Percentiles rank a stretch among this genome's conserved stretches.
phyloP scores from a whole-genome alignment of 1,139 yeast species.

The Kodamaea sp. region DNA sequence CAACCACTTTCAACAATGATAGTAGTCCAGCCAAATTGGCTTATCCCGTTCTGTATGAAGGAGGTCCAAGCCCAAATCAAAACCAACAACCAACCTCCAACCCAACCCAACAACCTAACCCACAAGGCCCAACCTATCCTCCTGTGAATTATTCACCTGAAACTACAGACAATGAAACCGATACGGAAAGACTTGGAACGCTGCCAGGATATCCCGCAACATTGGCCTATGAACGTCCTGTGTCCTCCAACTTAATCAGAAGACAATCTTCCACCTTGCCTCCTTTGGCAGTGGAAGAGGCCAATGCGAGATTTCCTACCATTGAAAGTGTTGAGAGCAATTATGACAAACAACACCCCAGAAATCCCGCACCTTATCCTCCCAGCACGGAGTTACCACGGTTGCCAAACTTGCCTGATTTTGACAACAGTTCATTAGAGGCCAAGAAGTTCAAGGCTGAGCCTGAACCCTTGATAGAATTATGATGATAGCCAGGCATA shows the following conservation, averaged over 20 bases:
- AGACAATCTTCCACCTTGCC: slow-evolving; percentile 16
- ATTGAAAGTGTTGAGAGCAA: slow-evolving; percentile 11
- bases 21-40: slow-evolving; percentile 3
- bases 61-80: background rate
- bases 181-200: slow-evolving; percentile 3
- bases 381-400: slow-evolving; percentile 4
- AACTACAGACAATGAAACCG: slow-evolving; percentile 11
- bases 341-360: slow-evolving; percentile 5
- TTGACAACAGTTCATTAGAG: slow-evolving; percentile 3
- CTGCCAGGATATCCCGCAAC: background rate
- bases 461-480: slow-evolving; percentile 42
- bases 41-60: slow-evolving; percentile 9
- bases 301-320: slow-evolving; percentile 16
- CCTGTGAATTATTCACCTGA: slow-evolving; percentile 10
- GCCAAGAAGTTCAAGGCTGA: slow-evolving; percentile 19
- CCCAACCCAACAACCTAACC: background rate
- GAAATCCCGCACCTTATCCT: slow-evolving; percentile 4
- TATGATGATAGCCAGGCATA: no score
- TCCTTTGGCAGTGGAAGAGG: slow-evolving; percentile 17
- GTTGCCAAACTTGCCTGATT: slow-evolving; percentile 9
- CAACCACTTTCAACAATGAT: background rate
- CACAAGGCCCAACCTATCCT: slow-evolving; percentile 8
- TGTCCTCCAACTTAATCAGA: slow-evolving; percentile 5
- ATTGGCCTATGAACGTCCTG: slow-evolving; percentile 8
- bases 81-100: background rate